Conservation (phyloP, 2,329 filamentous ascomycete species). For the Pochonia chlamydosporia region DNA sequence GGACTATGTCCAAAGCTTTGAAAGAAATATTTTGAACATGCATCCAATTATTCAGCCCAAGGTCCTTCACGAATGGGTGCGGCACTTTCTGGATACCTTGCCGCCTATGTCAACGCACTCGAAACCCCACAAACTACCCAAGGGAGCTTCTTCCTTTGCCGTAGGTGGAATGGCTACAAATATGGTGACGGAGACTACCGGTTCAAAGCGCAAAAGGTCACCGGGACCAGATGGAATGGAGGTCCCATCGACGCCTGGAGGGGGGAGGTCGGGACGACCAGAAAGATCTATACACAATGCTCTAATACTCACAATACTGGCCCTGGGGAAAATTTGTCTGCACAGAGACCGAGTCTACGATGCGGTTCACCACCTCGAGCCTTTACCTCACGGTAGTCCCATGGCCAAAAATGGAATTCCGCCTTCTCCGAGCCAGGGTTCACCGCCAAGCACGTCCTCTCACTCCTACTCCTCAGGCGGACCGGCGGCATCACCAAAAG, state of each 20-base stretch:
- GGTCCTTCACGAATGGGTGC: conserved; percentile 47
- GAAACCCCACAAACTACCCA: conserved; percentile 20
- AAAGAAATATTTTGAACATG: conserved; percentile 58
- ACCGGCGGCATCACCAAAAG: conserved; percentile 42
- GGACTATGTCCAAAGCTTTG: conserved; percentile 51
- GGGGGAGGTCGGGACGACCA: conserved; percentile 41
- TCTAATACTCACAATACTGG: conserved; percentile 75
- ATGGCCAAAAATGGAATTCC: conserved; percentile 44
- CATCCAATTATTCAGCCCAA: conserved; percentile 55
- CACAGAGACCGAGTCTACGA: conserved; percentile 50
- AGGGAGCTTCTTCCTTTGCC: conserved; percentile 29
- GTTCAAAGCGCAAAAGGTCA: conserved; percentile 53
- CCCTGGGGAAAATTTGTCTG: conserved; percentile 76
- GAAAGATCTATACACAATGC: conserved; percentile 71
- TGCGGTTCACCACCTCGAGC: conserved; percentile 38
- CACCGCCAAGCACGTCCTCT: conserved; percentile 40
- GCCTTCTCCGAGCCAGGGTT: conserved; percentile 49
- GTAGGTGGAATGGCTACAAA: conserved; percentile 19
- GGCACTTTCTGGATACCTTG: conserved; percentile 44
- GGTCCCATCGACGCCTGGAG: conserved; percentile 21
- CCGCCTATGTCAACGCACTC: conserved; percentile 24
- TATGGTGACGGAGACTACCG: conserved; percentile 20
- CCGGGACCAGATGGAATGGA: conserved; percentile 32
- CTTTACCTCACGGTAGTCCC: conserved; percentile 28
- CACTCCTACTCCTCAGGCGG: conserved; percentile 45